Evolutionary conservation across 2,329 filamentous ascomycete genomes (phyloP), one percentile per base, ranked within the genome.

Genomic region (Tolypocladium ophioglossoides): DNA sequence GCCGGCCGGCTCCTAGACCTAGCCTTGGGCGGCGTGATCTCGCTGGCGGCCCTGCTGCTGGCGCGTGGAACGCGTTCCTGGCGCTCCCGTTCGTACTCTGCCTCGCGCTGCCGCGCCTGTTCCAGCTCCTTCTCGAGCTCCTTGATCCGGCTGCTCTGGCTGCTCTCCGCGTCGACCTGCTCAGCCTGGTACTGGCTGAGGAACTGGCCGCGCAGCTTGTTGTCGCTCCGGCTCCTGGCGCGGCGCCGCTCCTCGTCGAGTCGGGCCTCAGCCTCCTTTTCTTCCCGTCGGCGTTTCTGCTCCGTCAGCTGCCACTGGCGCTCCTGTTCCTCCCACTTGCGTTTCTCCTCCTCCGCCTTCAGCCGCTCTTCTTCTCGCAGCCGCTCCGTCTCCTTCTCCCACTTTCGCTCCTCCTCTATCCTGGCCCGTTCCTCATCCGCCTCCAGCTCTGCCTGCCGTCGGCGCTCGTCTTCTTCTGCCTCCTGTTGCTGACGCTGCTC

Each of bases 131-230:
- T 77, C 71, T 97, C 92, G 6, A 97, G 77, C 66, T 96, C 86
- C 62, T 81, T 81, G 58, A 96, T 85, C 41, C 91, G 83, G 58
- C 78, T 80, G 58, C 77, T 82, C 67, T 92, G 78, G 53, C 76
- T 74, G 20, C 68, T 61, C 54, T 55, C 63, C 65, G 65, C 55
- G 70, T 66, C 62, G 63, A 57, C 76, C 68, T 65, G 83, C 60
- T 89, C 85, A 22, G 85, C 83, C 67, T 89, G 86, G 66, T 96
- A 95, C 66, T 96, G 87, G 64, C 88, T 92, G 51, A 95, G 78
- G 62, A 86, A 91, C 65, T 96, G 91, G 2, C 91, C 91, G 56
- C 85, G 86, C 24, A 96, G 75, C 57, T 85, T 82, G 39, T 78
- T 77, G 62, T 91, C 85, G 63, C 81, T 85, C 57, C 82, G 78